phyloP scores from a whole-genome alignment of 768 basidiomycete genomes.

The Boletus bicolor region DNA sequence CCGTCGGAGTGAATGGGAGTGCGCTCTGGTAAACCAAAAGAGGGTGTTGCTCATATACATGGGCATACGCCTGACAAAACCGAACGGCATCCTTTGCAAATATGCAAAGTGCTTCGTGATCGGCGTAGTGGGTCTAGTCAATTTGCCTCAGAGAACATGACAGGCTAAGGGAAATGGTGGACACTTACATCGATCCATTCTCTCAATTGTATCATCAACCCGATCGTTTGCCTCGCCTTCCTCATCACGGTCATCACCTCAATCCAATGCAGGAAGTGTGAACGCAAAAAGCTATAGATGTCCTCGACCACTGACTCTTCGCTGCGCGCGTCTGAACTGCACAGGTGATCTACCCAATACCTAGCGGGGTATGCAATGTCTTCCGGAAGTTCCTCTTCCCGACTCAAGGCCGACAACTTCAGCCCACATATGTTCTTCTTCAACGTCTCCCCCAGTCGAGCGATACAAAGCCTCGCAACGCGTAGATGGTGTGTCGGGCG shows the following conservation, averaged over 20 bases:
- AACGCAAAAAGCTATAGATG: slow-evolving; percentile 19
- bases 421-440: slow-evolving; percentile 27
- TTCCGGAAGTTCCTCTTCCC: slow-evolving; percentile 20
- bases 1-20: slow-evolving; percentile 31
- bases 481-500: slow-evolving; percentile 18
- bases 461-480: slow-evolving; percentile 26
- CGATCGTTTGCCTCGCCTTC: slow-evolving; percentile 33
- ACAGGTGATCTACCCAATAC: slow-evolving; percentile 32
- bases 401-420: slow-evolving; percentile 16
- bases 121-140: slow-evolving; percentile 10
- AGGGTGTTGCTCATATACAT: slow-evolving; percentile 32
- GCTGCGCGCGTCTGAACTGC: slow-evolving; percentile 3
- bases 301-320: slow-evolving; percentile 12
- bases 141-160: not conserved
- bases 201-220: slow-evolving; percentile 22
- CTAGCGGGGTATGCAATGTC: slow-evolving; percentile 25
- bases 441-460: slow-evolving; percentile 12
- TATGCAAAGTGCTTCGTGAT: slow-evolving; percentile 15
- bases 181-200: slow-evolving; percentile 27
- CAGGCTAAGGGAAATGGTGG: not conserved
- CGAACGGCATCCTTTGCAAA: slow-evolving; percentile 29
- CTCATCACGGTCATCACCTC: slow-evolving; percentile 31
- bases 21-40: slow-evolving; percentile 32
- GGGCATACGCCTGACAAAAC: slow-evolving; percentile 31
- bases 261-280: slow-evolving; percentile 34